Base-by-base conservation (phyloP, 1,284 basidiomycete genomes). In the Mycena citricolor region DNA sequence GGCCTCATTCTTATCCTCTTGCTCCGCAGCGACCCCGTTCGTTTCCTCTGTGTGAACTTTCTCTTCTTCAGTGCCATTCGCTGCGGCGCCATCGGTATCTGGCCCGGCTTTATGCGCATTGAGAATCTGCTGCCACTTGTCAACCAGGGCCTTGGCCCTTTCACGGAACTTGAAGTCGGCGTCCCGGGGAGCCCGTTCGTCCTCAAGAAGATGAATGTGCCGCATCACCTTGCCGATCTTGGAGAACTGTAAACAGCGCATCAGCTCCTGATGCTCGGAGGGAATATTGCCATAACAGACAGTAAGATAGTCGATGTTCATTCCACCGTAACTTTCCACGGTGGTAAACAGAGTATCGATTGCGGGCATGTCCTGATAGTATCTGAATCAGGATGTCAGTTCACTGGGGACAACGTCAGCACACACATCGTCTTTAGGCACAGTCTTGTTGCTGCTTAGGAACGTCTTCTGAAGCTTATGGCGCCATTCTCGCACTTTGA, bases 191-290 rank as follows among this genome's bases (percentile, higher is more conserved):
- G 92, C 80, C 59, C 68, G 73, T 38, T 70, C 69, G 21, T 65
- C 65, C 29, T 67, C 55, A 17, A 90, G 70, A 32, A 77, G 73
- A 47, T 81, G 71, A 59, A 93, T 90, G 66, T 87, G 85, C 63
- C 88, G 87, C 84, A 92, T 89, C 39, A 99, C 94, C 69, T 98
- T 98, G 68, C 90, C 92, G 60, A 98, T 97, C 75, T 97, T 97
- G 51, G 94, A 94, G 71, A 84, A 87, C 81, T 92, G 17, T n/a
- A n/a, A n/a, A 62, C 37, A 56, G 34, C 22, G 31, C 4, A 28
- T 8, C 42, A 28, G 31, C 31, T n/a, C 13, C 4, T 23, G 33
- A 19, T 44, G 54, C n/a, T n/a, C n/a, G n/a, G n/a, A n/a, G n/a
- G n/a, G n/a, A 54, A 44, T 44, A 14, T 31, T 51, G 45, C 33